Evolutionary conservation across 768 basidiomycete genomes (phyloP).

Genomic region (Lentinula sp.): DNA sequence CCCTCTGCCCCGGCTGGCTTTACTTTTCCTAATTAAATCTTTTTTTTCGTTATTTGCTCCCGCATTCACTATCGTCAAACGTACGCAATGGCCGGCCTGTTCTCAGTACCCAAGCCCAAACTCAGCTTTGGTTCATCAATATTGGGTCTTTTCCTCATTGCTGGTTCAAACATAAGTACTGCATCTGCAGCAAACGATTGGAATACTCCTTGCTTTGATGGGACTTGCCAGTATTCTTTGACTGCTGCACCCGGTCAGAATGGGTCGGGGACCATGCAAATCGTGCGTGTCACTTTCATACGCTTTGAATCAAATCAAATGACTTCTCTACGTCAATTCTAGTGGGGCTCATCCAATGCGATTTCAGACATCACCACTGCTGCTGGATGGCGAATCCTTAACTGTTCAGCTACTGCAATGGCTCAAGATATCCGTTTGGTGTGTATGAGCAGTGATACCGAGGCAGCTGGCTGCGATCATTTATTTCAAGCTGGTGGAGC

Average conservation of each 20-base stretch:
- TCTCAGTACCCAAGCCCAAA: not conserved
- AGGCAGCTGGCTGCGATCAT: constrained; percentile 21
- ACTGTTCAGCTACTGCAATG: constrained; percentile 21
- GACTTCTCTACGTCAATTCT: not conserved
- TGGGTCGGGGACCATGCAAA: constrained; percentile 10
- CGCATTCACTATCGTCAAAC: not conserved
- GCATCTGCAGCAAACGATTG: constrained; percentile 14
- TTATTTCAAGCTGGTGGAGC: constrained; percentile 22
- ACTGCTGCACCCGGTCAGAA: constrained; percentile 6
- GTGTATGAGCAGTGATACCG: constrained; percentile 13
- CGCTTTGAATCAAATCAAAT: no score
- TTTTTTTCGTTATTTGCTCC: not conserved
- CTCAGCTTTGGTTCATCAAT: not conserved
- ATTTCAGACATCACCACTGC: constrained; percentile 21
- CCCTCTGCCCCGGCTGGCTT: constrained; percentile 1
- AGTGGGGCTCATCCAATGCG: constrained; percentile 13
- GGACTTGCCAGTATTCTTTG: constrained; percentile 18
- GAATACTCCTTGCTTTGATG: constrained; percentile 17
- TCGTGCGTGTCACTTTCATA: constrained; percentile 6
- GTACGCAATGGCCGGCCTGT: not conserved
- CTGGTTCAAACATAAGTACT: not conserved
- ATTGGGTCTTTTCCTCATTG: not conserved
- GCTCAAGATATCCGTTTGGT: constrained; percentile 26
- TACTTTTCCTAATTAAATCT: not conserved
- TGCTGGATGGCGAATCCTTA: constrained; percentile 31